Evolutionary conservation across 139 green algal species (phyloP).

Genomic region (Mesotaenium endlicherianum): DNA sequence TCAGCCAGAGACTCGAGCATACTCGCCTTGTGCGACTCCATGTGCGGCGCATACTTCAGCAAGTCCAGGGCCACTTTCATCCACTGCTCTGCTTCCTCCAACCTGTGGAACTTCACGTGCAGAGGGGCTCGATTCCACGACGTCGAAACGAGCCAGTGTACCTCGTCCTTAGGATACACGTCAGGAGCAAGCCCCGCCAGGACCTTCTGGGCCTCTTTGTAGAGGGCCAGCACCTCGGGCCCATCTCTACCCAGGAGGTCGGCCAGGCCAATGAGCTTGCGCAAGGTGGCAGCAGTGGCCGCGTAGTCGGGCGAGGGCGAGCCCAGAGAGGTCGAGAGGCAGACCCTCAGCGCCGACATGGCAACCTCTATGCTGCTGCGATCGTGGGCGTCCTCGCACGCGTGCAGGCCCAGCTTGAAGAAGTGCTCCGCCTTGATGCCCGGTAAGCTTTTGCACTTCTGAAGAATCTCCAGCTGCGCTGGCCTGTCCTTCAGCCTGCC

Average conservation of each 20-base stretch:
- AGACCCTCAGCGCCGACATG: slow-evolving; percentile 5
- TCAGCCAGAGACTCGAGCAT: slow-evolving; percentile 9
- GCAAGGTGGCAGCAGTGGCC: neutral
- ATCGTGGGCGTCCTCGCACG: neutral
- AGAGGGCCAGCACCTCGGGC: slow-evolving; percentile 7
- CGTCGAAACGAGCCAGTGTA: slow-evolving; percentile 28
- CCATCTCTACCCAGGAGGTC: slow-evolving; percentile 16
- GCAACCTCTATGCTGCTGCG: neutral
- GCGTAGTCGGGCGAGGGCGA: slow-evolving; percentile 12
- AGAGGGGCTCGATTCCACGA: slow-evolving; percentile 27
- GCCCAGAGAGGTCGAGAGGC: neutral
- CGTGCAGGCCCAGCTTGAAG: slow-evolving; percentile 8
- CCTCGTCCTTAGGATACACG: slow-evolving; percentile 25
- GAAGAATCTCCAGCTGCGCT: slow-evolving; percentile 10
- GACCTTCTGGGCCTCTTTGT: slow-evolving; percentile 19
- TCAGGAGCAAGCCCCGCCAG: slow-evolving; percentile 4
- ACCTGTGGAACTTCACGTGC: neutral
- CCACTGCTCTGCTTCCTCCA: slow-evolving; percentile 27
- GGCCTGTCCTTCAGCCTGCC: slow-evolving; percentile 13
- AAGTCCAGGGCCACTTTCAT: slow-evolving; percentile 33
- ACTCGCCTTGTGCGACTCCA: slow-evolving; percentile 2
- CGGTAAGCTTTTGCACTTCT: slow-evolving; percentile 25
- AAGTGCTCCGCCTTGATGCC: slow-evolving; percentile 34
- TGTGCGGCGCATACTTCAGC: slow-evolving; percentile 16
- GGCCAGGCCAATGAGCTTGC: slow-evolving; percentile 26